Evolutionary conservation across 129 eudicot genomes (phyloP).

Genomic region (Escallonia rubra): DNA sequence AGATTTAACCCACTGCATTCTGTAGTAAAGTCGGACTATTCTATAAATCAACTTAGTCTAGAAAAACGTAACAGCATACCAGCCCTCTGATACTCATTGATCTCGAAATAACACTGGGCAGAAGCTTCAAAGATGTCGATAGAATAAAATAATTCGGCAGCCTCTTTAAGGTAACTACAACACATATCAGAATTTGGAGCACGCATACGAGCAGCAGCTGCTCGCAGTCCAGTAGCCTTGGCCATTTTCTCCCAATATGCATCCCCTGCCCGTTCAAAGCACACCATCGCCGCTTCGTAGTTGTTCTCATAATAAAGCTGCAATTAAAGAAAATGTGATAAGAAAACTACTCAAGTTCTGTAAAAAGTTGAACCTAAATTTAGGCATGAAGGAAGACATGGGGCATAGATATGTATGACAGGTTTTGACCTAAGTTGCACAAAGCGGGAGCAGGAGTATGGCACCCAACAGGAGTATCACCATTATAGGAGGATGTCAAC

Average conservation of each 20-base stretch:
- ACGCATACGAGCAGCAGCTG: slow-evolving; percentile 44
- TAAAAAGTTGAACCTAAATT: no score
- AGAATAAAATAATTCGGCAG: slow-evolving; percentile 62
- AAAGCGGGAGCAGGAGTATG: no score
- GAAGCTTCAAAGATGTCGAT: slow-evolving; percentile 52
- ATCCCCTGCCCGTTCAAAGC: slow-evolving; percentile 84
- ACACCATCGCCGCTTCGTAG: slow-evolving; percentile 79
- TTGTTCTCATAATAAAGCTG: slow-evolving; percentile 67
- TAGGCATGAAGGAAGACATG: no score
- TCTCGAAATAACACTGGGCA: slow-evolving; percentile 63
- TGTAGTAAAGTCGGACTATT: no score
- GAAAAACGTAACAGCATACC: slow-evolving; percentile 27
- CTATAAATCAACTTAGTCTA: no score
- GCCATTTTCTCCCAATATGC: slow-evolving; percentile 55
- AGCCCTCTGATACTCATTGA: slow-evolving; percentile 63
- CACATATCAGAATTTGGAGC: slow-evolving; percentile 42
- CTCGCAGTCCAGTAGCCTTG: slow-evolving; percentile 58
- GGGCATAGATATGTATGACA: no score
- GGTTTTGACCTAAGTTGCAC: no score
- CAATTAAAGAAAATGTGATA: not conserved
- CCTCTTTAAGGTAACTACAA: slow-evolving; percentile 36
- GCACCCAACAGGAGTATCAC: no score
- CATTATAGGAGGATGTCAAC: no score
- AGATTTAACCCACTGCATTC: no score
- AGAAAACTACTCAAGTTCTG: no score